These are phyloP conservation scores for Stygiomarasmius scandens DNA, from an alignment of 1,284 basidiomycete genomes.

Conservation along the genomic window DNA sequence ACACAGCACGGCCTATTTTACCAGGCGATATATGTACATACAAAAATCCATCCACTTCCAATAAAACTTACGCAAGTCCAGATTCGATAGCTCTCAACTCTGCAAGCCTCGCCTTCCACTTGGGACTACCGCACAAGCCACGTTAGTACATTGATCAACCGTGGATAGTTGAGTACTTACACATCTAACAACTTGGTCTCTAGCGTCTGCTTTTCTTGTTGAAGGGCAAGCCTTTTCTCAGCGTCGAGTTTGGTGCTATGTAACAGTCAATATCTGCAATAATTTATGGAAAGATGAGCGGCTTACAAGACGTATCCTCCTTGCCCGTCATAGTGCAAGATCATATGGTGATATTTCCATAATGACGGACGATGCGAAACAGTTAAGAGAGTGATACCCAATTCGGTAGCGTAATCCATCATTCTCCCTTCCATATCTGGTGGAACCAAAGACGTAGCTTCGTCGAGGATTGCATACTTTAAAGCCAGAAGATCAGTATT, in stretches of 20 bases:
- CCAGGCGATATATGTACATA: no score
- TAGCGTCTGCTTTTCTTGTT: slow-evolving; percentile 90
- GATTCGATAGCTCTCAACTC: slow-evolving; percentile 56
- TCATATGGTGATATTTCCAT: slow-evolving; percentile 94
- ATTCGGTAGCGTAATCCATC: slow-evolving; percentile 91
- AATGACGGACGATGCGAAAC: slow-evolving; percentile 91
- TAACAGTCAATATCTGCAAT: background rate
- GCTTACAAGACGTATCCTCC: slow-evolving; percentile 86
- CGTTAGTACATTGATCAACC: no score
- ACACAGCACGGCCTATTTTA: no score
- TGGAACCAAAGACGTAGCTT: slow-evolving; percentile 94
- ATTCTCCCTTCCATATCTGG: slow-evolving; percentile 91
- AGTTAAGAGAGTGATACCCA: slow-evolving; percentile 89
- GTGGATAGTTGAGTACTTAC: slow-evolving; percentile 58
- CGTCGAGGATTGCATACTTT: slow-evolving; percentile 95
- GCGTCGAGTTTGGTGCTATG: slow-evolving; percentile 86
- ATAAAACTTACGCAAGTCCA: background rate
- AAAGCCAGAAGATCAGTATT: slow-evolving; percentile 1
- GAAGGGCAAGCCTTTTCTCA: slow-evolving; percentile 87
- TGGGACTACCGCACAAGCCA: slow-evolving; percentile 62
- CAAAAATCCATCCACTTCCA: no score
- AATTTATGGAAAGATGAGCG: slow-evolving; percentile 1
- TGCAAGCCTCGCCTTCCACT: slow-evolving; percentile 76
- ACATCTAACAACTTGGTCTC: slow-evolving; percentile 83
- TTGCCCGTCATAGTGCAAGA: slow-evolving; percentile 87